Base-by-base conservation (phyloP, 1,139 yeast species). In the Geotrichum restrictum region DNA sequence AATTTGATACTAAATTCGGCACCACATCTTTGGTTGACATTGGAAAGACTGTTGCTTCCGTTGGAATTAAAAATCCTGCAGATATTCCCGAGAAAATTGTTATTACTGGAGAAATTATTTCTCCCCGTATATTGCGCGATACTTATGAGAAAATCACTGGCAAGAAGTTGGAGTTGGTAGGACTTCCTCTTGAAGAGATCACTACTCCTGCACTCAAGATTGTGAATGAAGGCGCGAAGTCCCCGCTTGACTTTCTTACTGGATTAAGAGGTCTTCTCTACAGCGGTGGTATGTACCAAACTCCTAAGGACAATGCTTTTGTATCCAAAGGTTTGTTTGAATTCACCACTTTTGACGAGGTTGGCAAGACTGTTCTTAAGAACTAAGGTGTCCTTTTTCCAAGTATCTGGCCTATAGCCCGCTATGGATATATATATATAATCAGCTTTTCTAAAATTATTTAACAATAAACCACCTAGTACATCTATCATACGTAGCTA, bases 31-130 rank as follows among this genome's bases (percentile, higher is more conserved):
- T 73, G 16, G 59, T 58, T 11, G 86, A 83, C 64, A 63, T 82
- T 51, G 86, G 82, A 14, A 70, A 71, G 33, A 60, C 70, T 2
- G 65, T 79, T 40, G 81, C 79, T 13, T 68, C 78, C 2, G 53
- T 76, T 14, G 68, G 67, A 11, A 70, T 80, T 24, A 61, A 57
- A 21, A 71, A 73, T 39, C 70, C 73, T 11, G 55, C 56, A 11
- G 55, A 71, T 5, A 63, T 82, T 41, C 83, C 84, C 24, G 76
- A 78, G 56, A 57, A 56, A 13, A 58, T 81, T 31, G 68, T 74
- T 59, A 62, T 81, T 37, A 71, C 69, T 47, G 76, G 83, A 22
- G 80, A 74, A 38, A 59, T 57, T 33, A 62, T 73, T 39, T 62
- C 80, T 0, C 64, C 72, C 40, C 71, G 71, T 56, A 74, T 76